These are phyloP conservation scores for Gomphus sp. DNA, from an alignment of 1,284 basidiomycete species.

Conservation along the genomic window DNA sequence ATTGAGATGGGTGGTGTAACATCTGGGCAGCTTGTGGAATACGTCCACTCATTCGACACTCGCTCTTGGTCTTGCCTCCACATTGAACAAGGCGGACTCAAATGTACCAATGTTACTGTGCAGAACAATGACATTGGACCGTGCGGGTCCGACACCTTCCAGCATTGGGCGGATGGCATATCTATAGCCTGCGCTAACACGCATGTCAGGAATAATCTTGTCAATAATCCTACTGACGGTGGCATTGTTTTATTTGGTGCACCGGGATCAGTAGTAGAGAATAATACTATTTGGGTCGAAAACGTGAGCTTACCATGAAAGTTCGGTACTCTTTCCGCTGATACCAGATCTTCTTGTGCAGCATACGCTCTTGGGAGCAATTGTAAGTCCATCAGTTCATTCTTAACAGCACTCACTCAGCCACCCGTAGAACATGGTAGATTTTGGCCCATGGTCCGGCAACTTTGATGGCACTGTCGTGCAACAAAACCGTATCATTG, in stretches of 20 bases:
- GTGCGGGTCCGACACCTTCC: constrained; percentile 53
- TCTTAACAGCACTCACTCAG: background rate
- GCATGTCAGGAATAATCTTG: constrained; percentile 61
- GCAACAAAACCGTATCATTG: constrained; percentile 59
- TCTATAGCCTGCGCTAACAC: constrained; percentile 65
- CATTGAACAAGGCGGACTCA: constrained; percentile 49
- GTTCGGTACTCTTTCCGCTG: background rate
- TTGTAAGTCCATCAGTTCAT: constrained; percentile 21
- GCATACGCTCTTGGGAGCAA: constrained; percentile 69
- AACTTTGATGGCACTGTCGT: constrained; percentile 64
- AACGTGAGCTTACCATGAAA: constrained; percentile 34
- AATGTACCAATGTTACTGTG: constrained; percentile 55
- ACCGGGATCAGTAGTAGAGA: constrained; percentile 64
- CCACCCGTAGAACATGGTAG: constrained; percentile 53
- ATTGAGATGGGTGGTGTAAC: constrained; percentile 73
- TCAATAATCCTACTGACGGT: constrained; percentile 71
- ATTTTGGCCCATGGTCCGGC: constrained; percentile 65
- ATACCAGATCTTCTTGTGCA: constrained; percentile 17
- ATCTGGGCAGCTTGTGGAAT: constrained; percentile 57
- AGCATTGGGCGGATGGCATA: constrained; percentile 82
- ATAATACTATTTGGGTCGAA: constrained; percentile 65
- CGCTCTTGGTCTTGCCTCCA: constrained; percentile 72
- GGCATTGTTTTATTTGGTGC: constrained; percentile 81
- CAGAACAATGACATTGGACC: constrained; percentile 79
- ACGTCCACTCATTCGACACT: constrained; percentile 60